phyloP scores from a whole-genome alignment of 352 stramenopile genomes.

The Pythium periplocum region DNA sequence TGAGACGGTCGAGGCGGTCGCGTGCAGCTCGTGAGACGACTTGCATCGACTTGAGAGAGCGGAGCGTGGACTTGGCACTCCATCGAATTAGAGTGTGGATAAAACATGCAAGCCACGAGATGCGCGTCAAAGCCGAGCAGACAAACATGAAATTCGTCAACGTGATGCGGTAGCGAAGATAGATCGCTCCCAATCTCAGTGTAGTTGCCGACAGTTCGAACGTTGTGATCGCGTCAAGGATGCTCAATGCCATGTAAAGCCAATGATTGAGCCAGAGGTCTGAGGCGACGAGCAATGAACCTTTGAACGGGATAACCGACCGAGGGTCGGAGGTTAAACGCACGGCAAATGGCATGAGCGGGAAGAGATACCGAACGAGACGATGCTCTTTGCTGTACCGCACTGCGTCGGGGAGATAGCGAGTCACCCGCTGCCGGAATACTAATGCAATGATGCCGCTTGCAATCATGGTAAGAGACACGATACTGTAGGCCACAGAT shows the following conservation, averaged over 20 bases:
- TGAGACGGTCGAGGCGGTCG: constrained; percentile 37
- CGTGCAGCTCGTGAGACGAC: constrained; percentile 24
- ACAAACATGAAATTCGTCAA: constrained; percentile 59
- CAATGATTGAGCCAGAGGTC: constrained; percentile 69
- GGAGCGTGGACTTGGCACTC: constrained; percentile 22
- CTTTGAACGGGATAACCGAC: constrained; percentile 44
- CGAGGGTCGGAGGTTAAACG: constrained; percentile 29
- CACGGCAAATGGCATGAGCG: constrained; percentile 36
- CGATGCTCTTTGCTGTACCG: constrained; percentile 24
- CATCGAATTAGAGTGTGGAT: constrained; percentile 30
- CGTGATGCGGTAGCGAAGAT: constrained; percentile 40
- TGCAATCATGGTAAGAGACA: constrained; percentile 38
- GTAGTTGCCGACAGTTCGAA: constrained; percentile 38
- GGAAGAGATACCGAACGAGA: constrained; percentile 35
- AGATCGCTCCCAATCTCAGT: constrained; percentile 42
- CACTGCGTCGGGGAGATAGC: constrained; percentile 35
- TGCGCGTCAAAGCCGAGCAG: constrained; percentile 33
- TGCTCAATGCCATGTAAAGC: constrained; percentile 55
- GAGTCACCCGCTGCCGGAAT: constrained; percentile 27
- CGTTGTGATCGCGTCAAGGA: constrained; percentile 40
- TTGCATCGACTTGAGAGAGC: constrained; percentile 26
- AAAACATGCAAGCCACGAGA: constrained; percentile 61
- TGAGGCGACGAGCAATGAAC: constrained; percentile 42
- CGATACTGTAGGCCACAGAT: constrained; percentile 33
- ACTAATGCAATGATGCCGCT: constrained; percentile 38